Evolutionary conservation across 75 land plant species (phyloP), one percentile per base, ranked within the genome.

Genomic region (Cunninghamia lanceolata): DNA sequence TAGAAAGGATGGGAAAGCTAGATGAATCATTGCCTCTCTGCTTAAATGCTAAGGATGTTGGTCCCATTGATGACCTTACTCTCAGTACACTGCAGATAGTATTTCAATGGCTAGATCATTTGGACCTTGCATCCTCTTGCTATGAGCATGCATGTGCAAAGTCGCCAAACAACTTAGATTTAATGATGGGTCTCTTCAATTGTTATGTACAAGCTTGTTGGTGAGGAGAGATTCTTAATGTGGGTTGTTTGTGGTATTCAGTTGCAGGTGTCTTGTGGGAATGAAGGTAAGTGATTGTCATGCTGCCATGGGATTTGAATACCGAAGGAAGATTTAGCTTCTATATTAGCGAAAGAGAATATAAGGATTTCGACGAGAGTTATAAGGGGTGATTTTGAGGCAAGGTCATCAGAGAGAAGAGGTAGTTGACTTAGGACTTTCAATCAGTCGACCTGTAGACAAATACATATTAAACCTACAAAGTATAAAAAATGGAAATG

Each of bases 211-310:
- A 98, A 98, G 89, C 80, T 92, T 86, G 91, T 86, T 84, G 91
- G 92, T 47, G 99, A 98, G 88, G 97, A 95, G 83, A 90, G 99
- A 82, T 97, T 91, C 86, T 84, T 98, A 38, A 89, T 98, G 10
- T 98, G 99, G 99, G 99, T 97, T 52, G 91, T 98, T 85, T 97
- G 99, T 89, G 96, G 99, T 91, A 98, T 98, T 82, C 94, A 93
- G 74, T 89, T 98, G 87, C 99, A 98, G 97, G 99, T 95, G 35
- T n/a, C n/a, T n/a, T n/a, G n/a, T n/a, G n/a, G n/a, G n/a, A n/a
- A n/a, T n/a, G n/a, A n/a, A n/a, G n/a, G n/a, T n/a, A n/a, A n/a
- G n/a, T n/a, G n/a, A n/a, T n/a, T n/a, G n/a, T n/a, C n/a, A n/a
- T n/a, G n/a, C n/a, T n/a, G n/a, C n/a, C n/a, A n/a, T n/a, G n/a